phyloP scores from a whole-genome alignment of 73 alveolate genomes.

The Diophrys sp. region DNA sequence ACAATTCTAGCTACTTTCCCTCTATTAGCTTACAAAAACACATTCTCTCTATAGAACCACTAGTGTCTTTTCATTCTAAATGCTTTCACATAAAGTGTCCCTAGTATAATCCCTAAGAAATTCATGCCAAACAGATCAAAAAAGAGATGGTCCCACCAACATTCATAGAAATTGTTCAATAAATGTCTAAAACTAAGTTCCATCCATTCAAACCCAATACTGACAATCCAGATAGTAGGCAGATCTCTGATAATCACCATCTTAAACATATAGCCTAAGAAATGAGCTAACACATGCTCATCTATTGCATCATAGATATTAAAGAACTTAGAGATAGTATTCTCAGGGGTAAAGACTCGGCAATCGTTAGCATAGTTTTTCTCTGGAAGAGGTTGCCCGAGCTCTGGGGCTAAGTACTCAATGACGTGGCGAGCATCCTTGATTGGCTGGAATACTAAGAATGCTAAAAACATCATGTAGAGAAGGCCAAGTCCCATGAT shows the following conservation, averaged over 20 bases:
- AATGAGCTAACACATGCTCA: slow-evolving; percentile 80
- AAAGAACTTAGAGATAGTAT: slow-evolving; percentile 56
- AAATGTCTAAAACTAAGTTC: slow-evolving; percentile 88
- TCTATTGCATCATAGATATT: slow-evolving; percentile 71
- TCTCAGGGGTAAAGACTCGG: slow-evolving; percentile 76
- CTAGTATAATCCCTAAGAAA: slow-evolving; percentile 77
- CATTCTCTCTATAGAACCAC: slow-evolving; percentile 62
- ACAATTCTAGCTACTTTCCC: slow-evolving; percentile 1
- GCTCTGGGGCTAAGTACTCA: slow-evolving; percentile 58
- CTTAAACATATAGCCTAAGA: slow-evolving; percentile 80
- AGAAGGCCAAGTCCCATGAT: slow-evolving; percentile 59
- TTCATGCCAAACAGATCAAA: slow-evolving; percentile 83
- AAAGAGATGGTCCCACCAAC: slow-evolving; percentile 95
- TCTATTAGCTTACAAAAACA: not conserved
- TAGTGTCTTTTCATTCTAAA: slow-evolving; percentile 66
- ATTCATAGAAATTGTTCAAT: slow-evolving; percentile 88
- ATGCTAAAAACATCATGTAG: slow-evolving; percentile 60
- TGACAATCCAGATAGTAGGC: slow-evolving; percentile 66
- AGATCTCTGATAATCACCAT: slow-evolving; percentile 86
- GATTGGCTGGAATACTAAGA: slow-evolving; percentile 62
- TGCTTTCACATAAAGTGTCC: slow-evolving; percentile 62
- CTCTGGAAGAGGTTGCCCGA: slow-evolving; percentile 73
- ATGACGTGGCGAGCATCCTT: slow-evolving; percentile 64
- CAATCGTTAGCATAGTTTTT: slow-evolving; percentile 79
- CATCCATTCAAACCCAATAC: slow-evolving; percentile 69